Evolutionary conservation across 768 basidiomycete species (phyloP).

Genomic region (Hygrocybe punicea): DNA sequence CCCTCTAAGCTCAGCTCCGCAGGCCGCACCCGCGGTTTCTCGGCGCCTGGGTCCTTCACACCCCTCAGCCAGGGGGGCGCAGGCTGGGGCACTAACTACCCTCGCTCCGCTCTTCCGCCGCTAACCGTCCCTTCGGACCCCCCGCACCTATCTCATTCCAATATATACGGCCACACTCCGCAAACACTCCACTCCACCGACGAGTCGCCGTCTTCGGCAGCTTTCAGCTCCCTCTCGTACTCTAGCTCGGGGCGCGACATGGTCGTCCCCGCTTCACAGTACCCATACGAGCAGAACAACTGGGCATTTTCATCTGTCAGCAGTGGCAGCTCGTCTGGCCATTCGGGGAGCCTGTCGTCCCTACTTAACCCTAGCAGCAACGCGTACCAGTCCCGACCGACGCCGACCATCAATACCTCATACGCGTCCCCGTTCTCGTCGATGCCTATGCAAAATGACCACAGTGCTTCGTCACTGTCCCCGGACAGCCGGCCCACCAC

Average conservation of each 20-base stretch:
- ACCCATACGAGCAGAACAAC: slow-evolving; percentile 59
- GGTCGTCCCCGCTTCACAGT: slow-evolving; percentile 51
- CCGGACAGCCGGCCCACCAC: slow-evolving; percentile 85
- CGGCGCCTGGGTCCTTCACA: slow-evolving; percentile 76
- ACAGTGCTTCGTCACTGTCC: slow-evolving; percentile 70
- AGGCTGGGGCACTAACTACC: slow-evolving; percentile 59
- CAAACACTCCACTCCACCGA: slow-evolving; percentile 66
- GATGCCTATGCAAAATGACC: slow-evolving; percentile 64
- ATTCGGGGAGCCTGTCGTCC: slow-evolving; percentile 73
- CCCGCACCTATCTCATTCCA: slow-evolving; percentile 54
- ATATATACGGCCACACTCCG: slow-evolving; percentile 58
- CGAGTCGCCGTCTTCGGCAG: slow-evolving; percentile 55
- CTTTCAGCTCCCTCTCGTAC: slow-evolving; percentile 45
- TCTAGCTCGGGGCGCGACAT: slow-evolving; percentile 42
- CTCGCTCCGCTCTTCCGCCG: slow-evolving; percentile 69
- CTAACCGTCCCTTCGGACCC: slow-evolving; percentile 80
- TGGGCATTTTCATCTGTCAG: slow-evolving; percentile 48
- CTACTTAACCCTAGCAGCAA: slow-evolving; percentile 69
- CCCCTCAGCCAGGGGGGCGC: slow-evolving; percentile 59
- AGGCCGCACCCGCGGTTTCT: slow-evolving; percentile 73
- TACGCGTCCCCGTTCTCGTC: slow-evolving; percentile 69
- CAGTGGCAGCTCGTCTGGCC: slow-evolving; percentile 55
- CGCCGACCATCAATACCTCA: slow-evolving; percentile 69
- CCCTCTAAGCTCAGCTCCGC: slow-evolving; percentile 48
- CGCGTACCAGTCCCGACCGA: slow-evolving; percentile 53